Evolutionary conservation across 345 rosid species (phyloP), one percentile per base, ranked within the genome.

Genomic region (Gossypium longicalyx): DNA sequence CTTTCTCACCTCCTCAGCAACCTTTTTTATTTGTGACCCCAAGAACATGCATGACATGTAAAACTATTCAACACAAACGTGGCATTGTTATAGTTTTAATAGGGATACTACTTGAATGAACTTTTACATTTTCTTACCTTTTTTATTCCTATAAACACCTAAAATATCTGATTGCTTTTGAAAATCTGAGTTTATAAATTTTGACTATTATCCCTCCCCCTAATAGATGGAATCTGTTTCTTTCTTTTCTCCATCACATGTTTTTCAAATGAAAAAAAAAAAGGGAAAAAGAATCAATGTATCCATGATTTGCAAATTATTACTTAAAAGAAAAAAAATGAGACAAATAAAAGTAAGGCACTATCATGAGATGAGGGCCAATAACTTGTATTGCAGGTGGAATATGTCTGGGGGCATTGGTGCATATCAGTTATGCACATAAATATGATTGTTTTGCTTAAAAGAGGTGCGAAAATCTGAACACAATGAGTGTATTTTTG

Each of bases 401-500:
- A 44, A 64, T 38, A 60, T 74, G 67, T 56, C 12, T 43, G 10
- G n/a, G 7, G 7, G 19, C 74, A 19, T 56, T 3, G 29, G 17
- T 52, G 57, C 13, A 16, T 51, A 45, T 45, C 49, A 11, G 49
- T 45, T 45, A 8, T 15, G 25, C 25, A 34, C 13, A 47, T 12
- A 57, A 58, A 58, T 20, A 70, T 70, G 38, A 62, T 71, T 67
- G 47, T 70, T 82, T 77, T 34, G 76, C 73, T 74, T 79, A 20
- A 58, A 63, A 83, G 78, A 73, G 49, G 87, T 5, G 17, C n/a
- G 15, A 22, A n/a, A 19, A 9, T 77, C 80, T 82, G 85, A 79
- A 76, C 45, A 11, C 75, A 54, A 63, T 51, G 62, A 66, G 67
- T 15, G 58, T 68, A 68, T 25, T 9, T 48, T 68, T 68, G 72